Evolutionary conservation across 768 basidiomycete genomes (phyloP).

Genomic region (Phaeotremella fagi): DNA sequence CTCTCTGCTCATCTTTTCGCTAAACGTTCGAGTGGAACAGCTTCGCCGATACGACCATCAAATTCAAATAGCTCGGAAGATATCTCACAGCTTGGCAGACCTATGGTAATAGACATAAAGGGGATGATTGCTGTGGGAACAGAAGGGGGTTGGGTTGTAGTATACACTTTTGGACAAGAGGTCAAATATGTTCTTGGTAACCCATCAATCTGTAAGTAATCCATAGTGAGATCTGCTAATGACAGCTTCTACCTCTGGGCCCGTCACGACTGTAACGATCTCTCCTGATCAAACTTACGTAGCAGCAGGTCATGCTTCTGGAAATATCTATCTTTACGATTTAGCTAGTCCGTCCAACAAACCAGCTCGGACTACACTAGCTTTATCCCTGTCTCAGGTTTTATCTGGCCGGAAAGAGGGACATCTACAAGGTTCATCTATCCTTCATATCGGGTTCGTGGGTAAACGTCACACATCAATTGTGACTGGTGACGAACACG

Average conservation of each 20-base stretch:
- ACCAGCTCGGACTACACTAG: conserved; percentile 63
- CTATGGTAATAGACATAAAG: conserved; percentile 76
- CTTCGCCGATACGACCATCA: conserved; percentile 2
- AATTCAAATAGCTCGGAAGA: background rate
- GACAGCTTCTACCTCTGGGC: conserved; percentile 53
- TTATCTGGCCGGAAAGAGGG: conserved; percentile 76
- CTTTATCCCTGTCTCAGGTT: conserved; percentile 30
- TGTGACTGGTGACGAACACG: conserved; percentile 81
- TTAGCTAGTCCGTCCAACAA: conserved; percentile 64
- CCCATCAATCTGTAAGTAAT: conserved; percentile 58
- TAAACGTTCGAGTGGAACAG: background rate
- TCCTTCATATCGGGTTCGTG: conserved; percentile 73
- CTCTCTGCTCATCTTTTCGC: conserved; percentile 24
- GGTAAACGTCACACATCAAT: conserved; percentile 89
- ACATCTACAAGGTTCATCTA: conserved; percentile 68
- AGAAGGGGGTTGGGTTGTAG: conserved; percentile 66
- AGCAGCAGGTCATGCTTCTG: conserved; percentile 77
- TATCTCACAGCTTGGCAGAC: conserved; percentile 53
- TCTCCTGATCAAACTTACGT: conserved; percentile 92
- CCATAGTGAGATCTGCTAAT: background rate
- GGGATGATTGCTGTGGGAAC: conserved; percentile 88
- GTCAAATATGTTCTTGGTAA: conserved; percentile 73
- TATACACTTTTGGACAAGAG: conserved; percentile 88
- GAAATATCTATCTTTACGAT: conserved; percentile 81
- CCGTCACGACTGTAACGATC: conserved; percentile 82